Base-by-base conservation (phyloP, 148 eudicot genomes). In the Vaccinium vitisidaea region DNA sequence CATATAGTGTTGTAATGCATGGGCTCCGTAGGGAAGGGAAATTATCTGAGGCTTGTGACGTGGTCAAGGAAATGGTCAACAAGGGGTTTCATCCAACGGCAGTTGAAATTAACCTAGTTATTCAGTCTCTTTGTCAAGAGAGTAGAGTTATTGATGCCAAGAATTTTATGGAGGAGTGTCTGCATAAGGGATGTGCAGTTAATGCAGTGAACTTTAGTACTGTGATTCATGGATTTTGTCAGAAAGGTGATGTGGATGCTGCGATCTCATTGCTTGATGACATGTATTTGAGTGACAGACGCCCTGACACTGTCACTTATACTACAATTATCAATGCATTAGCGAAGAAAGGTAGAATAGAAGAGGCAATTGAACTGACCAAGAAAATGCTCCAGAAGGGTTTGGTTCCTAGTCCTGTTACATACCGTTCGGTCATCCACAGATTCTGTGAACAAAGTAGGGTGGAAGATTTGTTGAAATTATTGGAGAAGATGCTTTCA, bases 211-310 rank as follows among this genome's bases (percentile, higher is more conserved):
- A 89, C 80, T 89, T 84, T 77, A 89, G 88, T 9, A 83, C 89
- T 61, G 86, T 89, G 30, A 85, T 89, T 56, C 91, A 89, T 56
- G 91, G 91, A 43, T 87, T 82, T 81, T 89, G 91, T 87, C 87
- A 83, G 82, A 89, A 70, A 71, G 85, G 78, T 80, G 88, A 87
- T 23, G 54, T 87, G 55, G 88, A 85, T 59, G 75, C 74, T 83
- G 91, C 91, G 25, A 78, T 89, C 43, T 89, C 91, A 16, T 81
- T 89, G 82, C 91, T 89, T 30, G 91, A 89, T 83, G 91, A 89
- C 77, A 89, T 89, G 89, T 89, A 87, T 77, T 81, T 89, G 84
- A 85, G 65, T 67, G 84, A 87, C 78, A 87, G 80, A 58, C 78
- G 84, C 81, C 91, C 91, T 36, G 91, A 89, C n/a, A 81, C 59